Conservation (phyloP, 257 asterid species). For the Solanum piurae region DNA sequence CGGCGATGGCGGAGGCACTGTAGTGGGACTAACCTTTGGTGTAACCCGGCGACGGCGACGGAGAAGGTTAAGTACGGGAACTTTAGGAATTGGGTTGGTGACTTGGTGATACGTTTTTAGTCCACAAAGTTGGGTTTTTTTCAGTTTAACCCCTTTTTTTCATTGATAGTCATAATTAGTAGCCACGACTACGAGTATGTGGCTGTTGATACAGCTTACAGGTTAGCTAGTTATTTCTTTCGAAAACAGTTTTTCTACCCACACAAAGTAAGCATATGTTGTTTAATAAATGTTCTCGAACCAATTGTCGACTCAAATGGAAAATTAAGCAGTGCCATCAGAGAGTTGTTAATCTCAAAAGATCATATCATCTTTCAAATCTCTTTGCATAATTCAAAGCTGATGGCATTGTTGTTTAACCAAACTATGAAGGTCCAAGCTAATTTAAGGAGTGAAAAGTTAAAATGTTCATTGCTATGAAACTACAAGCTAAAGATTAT, state of each 20-base stretch:
- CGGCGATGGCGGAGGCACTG: neutral
- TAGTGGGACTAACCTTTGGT: neutral
- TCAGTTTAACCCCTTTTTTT: neutral
- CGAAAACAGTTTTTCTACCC: neutral
- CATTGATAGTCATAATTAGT: neutral
- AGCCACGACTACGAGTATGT: neutral
- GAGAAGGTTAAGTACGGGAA: neutral
- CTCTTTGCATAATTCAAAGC: neutral
- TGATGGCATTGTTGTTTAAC: neutral
- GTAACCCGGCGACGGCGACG: neutral
- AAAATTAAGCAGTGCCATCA: neutral
- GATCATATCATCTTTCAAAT: neutral
- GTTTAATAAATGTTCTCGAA: too few relatives aligned
- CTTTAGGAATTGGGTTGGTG: neutral
- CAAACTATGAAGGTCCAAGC: conserved; percentile 6
- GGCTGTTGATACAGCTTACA: neutral
- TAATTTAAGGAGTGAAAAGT: neutral
- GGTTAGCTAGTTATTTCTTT: neutral
- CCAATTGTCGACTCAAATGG: neutral
- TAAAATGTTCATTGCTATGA: conserved; percentile 1
- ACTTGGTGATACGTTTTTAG: neutral
- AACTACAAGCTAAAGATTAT: conserved; percentile 6
- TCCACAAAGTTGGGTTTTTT: neutral
- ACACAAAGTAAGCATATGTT: neutral
- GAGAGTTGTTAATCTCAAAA: neutral